phyloP scores from a whole-genome alignment of 2,329 filamentous ascomycete genomes.

The Capronia coronata region DNA sequence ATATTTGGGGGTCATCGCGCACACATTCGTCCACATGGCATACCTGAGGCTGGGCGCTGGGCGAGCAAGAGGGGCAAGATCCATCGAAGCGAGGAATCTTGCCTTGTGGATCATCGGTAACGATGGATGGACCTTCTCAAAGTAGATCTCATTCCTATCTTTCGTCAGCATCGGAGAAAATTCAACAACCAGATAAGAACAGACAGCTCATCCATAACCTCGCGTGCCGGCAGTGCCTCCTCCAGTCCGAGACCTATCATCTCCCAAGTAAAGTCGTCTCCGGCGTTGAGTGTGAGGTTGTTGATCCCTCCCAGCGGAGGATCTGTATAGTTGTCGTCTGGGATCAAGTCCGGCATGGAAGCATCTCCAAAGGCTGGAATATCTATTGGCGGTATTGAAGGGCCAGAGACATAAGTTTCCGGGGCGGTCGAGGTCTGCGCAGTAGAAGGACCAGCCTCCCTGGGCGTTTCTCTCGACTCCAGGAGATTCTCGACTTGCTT shows the following conservation, averaged over 20 bases:
- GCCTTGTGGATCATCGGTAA: slow-evolving; percentile 83
- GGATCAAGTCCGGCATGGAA: slow-evolving; percentile 17
- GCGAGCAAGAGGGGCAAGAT: slow-evolving; percentile 75
- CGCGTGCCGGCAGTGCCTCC: slow-evolving; percentile 69
- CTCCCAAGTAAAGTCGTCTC: slow-evolving; percentile 66
- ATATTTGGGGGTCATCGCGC: slow-evolving; percentile 76
- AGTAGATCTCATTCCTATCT: slow-evolving; percentile 73
- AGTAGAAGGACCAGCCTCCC: background rate
- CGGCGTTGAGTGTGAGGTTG: slow-evolving; percentile 28
- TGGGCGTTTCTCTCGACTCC: slow-evolving; percentile 19
- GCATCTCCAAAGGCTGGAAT: slow-evolving; percentile 9
- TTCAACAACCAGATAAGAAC: slow-evolving; percentile 20
- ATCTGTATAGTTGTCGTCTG: slow-evolving; percentile 19
- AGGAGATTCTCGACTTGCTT: slow-evolving; percentile 29
- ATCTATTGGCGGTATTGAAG: slow-evolving; percentile 12
- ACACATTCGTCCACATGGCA: slow-evolving; percentile 93
- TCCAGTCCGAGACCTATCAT: slow-evolving; percentile 75
- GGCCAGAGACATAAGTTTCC: slow-evolving; percentile 2
- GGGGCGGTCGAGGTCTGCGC: slow-evolving; percentile 1
- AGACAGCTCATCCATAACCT: slow-evolving; percentile 79
- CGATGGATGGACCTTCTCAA: slow-evolving; percentile 81
- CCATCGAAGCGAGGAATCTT: slow-evolving; percentile 81
- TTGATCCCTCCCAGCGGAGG: slow-evolving; percentile 16
- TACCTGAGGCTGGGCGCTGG: slow-evolving; percentile 86
- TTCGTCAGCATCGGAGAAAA: slow-evolving; percentile 7